Evolutionary conservation across 2,329 filamentous ascomycete genomes (phyloP), one percentile per base, ranked within the genome.

Genomic region (Trichoderma cornu-damae): DNA sequence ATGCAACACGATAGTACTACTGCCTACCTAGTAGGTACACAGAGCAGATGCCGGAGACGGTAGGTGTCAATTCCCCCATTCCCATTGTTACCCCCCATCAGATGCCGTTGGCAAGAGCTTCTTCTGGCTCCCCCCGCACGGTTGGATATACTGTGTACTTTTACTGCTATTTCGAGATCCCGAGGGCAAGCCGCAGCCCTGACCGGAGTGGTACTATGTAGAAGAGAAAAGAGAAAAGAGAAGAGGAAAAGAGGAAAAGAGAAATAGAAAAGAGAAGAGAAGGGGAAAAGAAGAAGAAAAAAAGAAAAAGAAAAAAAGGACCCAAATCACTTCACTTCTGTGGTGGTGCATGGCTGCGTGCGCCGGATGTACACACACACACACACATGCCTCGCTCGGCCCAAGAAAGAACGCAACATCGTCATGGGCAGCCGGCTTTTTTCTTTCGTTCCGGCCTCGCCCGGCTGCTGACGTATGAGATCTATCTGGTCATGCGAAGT

Each of bases 61-160:
- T 38, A 55, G 52, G 52, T 55, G 40, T 30, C 52, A n/a, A n/a
- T n/a, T n/a, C n/a, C n/a, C n/a, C n/a, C n/a, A 55, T 55, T 26
- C 22, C 42, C 34, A 47, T 38, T 55, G 42, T 44, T 57, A 57
- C 54, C 54, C 54, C 54, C 51, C 54, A n/a, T n/a, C n/a, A n/a
- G n/a, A n/a, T n/a, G n/a, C n/a, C n/a, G n/a, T n/a, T n/a, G n/a
- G n/a, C n/a, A n/a, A n/a, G n/a, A n/a, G n/a, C n/a, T n/a, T n/a
- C n/a, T n/a, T n/a, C n/a, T n/a, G n/a, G n/a, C n/a, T n/a, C n/a
- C n/a, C n/a, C n/a, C 44, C n/a, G 18, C 35, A 30, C 54, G 47
- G 54, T 26, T 20, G 30, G 34, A 47, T 55, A 52, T 38, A n/a
- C n/a, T n/a, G n/a, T n/a, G n/a, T n/a, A n/a, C n/a, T n/a, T n/a